Base-by-base conservation (phyloP, 2,329 filamentous ascomycete species). In the Huntiella decipiens region DNA sequence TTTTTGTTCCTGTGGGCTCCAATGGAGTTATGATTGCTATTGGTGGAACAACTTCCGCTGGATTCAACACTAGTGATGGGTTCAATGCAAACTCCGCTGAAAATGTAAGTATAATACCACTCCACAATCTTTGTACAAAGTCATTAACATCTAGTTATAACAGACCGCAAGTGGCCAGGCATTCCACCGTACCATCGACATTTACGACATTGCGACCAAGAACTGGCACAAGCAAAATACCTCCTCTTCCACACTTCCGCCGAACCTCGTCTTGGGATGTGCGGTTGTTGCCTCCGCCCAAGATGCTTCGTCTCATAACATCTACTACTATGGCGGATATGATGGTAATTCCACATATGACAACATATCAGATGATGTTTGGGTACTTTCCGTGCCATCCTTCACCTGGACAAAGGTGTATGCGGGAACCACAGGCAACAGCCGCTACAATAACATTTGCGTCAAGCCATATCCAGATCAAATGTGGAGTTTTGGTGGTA, bases 251-350 rank as follows among this genome's bases (percentile, higher is more conserved):
- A 16, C 38, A 22, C 74, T 72, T 2, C 65, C 66, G 0, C 73
- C 71, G 0, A 72, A 75, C 0, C 63, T 74, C 63, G 56, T 81
- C 61, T 58, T 80, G 67, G 67, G 79, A 56, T 91, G 84, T 55
- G 78, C 82, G 3, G 79, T 85, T 0, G 74, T 84, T 1, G 81
- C 74, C n/a, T 66, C 74, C 0, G 77, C 82, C 11, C 66, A 74
- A 38, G 82, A 86, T 56, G 68, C 66, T 32, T 82, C 79, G 8
- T 85, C 78, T 49, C 82, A 79, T 60, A 86, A 87, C 56, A 77
- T 92, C 43, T 87, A 88, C 64, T 84, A 83, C 62, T 91, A 85
- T 54, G 84, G 82, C 12, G 84, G 84, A 0, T 87, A 80, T 55
- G 62, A 74, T 48, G 19, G 17, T 4, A n/a, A 8, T 5, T 48